Percentiles rank a stretch among this genome's conserved stretches.
Evolutionary conservation across 139 green algal species (phyloP).

Genomic region (Closterium sp.): DNA sequence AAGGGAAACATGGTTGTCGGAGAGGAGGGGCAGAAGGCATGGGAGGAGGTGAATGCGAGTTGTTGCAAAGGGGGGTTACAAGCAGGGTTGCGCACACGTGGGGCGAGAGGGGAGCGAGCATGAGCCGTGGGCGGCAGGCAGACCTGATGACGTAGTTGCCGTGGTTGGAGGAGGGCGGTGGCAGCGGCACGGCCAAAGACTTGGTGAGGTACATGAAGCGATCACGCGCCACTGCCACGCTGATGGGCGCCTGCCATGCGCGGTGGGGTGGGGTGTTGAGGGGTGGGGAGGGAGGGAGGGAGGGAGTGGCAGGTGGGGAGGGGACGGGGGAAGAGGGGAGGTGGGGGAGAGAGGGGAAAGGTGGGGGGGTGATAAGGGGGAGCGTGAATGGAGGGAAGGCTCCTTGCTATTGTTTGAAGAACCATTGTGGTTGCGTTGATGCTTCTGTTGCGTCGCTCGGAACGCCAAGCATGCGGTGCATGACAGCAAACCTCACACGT

Average conservation of each 20-base stretch:
- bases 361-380: too few relatives aligned
- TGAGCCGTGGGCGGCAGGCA: constrained; percentile 25
- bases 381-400: too few relatives aligned
- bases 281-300: background rate
- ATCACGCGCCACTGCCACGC: constrained; percentile 49
- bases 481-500: too few relatives aligned
- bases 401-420: too few relatives aligned
- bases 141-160: constrained; percentile 83
- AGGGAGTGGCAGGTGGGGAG: background rate
- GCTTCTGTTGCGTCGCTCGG: background rate
- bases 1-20: background rate
- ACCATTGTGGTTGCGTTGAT: too few relatives aligned
- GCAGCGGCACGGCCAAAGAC: constrained; percentile 52
- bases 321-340: background rate
- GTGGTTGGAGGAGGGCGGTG: constrained; percentile 79
- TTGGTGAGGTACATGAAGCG: constrained; percentile 61
- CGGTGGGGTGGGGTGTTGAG: background rate
- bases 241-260: constrained; percentile 21
- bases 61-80: background rate
- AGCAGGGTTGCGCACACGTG: background rate
- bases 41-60: background rate
- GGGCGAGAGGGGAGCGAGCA: background rate
- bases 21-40: background rate
- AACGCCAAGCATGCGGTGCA: background rate
- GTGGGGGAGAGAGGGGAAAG: too few relatives aligned